Conservation (phyloP, 1,139 yeast genomes). For the Candida labiduridarum region DNA sequence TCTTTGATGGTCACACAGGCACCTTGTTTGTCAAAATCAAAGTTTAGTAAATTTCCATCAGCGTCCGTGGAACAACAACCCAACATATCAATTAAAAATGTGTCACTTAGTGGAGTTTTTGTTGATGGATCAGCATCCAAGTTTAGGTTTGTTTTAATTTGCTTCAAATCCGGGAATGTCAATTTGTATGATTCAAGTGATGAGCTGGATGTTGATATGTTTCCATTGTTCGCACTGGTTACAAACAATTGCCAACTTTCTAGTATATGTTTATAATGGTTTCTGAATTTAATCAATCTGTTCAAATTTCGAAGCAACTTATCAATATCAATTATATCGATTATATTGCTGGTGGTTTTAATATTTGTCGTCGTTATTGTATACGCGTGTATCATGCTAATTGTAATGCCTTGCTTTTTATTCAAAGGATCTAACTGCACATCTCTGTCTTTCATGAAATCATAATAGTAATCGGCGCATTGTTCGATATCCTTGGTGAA, state of each 20-base stretch:
- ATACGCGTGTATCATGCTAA: constrained; percentile 31
- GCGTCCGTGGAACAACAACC: constrained; percentile 37
- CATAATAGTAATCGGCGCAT: constrained; percentile 40
- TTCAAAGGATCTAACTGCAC: constrained; percentile 10
- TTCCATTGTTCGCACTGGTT: constrained; percentile 17
- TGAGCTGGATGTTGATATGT: constrained; percentile 11
- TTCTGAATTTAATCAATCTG: constrained; percentile 37
- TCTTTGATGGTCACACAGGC: constrained; percentile 39
- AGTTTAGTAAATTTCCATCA: constrained; percentile 33
- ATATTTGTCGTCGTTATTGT: constrained; percentile 29
- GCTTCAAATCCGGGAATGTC: constrained; percentile 35
- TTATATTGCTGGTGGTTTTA: constrained; percentile 23
- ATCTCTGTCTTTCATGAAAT: constrained; percentile 19
- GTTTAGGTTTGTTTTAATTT: constrained; percentile 31
- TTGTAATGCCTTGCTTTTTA: constrained; percentile 25
- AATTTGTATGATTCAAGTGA: constrained; percentile 20
- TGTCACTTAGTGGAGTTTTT: constrained; percentile 26
- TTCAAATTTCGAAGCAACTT: constrained; percentile 33
- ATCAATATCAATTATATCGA: constrained; percentile 47
- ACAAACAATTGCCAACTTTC: constrained; percentile 42
- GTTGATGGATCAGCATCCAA: constrained; percentile 28
- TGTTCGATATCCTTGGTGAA: constrained; percentile 35
- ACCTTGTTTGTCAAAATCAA: constrained; percentile 32
- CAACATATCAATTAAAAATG: constrained; percentile 48
- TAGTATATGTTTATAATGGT: constrained; percentile 30